Base-by-base conservation (phyloP, 2,329 filamentous ascomycete genomes). In the Daldinia sp. region DNA sequence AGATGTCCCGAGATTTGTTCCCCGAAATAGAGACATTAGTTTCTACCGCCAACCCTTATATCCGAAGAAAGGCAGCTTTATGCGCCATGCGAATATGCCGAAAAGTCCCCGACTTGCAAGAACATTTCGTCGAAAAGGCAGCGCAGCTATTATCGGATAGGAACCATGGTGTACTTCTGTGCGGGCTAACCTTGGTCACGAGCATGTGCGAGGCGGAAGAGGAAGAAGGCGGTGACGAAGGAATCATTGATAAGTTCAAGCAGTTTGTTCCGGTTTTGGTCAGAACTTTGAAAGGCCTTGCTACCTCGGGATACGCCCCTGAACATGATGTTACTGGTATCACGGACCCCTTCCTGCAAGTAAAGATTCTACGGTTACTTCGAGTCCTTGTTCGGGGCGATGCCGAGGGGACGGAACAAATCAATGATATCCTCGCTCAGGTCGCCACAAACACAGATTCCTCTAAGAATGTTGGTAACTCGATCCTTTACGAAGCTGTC, bases 251-350 rank as follows among this genome's bases (percentile, higher is more conserved):
- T 66, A 92, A 93, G 79, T 98, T 97, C 82, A 89, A 93, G 73
- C 89, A 92, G 41, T 86, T 96, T 59, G 91, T 93, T n/a, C 90
- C 90, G 3, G 87, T 88, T 27, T 81, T 99, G 56, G 94, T 98
- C 58, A 92, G 94, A 76, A 94, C 94, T 30, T 79, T 99, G 70
- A 99, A 98, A 80, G 89, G 91, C 3, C 83, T 99, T 58, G 95
- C 94, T 10, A 95, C 93, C 39, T 98, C 95, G 23, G 95, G 95
- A 50, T 99, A 99, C 78, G 92, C 95, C 9, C 95, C 95, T 3
- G 95, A 99, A 76, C 96, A 99, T 76, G 95, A 99, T 78, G 95
- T 99, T 41, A 97, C 94, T 15, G 96, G 96, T 34, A 97, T 99
- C 67, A 97, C 94, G 37, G 96, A 99, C 77, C 95, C 95, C 0